Percentiles rank a stretch among this genome's conserved stretches.
phyloP scores from a whole-genome alignment of 176 grass and related monocot genomes.

The Triticum dicoccoides region DNA sequence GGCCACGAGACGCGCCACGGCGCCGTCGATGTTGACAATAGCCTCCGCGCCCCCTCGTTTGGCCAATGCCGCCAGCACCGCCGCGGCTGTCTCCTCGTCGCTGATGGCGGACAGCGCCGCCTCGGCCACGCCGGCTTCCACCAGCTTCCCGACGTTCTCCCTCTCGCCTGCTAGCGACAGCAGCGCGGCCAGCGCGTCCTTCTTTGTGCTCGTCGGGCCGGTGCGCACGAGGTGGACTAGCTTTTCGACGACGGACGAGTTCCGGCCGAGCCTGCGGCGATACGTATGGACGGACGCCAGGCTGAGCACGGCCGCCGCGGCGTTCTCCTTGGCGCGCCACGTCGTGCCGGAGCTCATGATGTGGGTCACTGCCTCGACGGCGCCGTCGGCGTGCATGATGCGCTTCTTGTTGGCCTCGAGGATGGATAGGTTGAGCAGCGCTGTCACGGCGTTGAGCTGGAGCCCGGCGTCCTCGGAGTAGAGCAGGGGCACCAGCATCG shows the following conservation, averaged over 20 bases:
- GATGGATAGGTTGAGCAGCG: constrained; percentile 86
- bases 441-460: constrained; percentile 86
- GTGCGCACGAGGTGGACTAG: constrained; percentile 43
- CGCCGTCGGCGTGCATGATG: constrained; percentile 93
- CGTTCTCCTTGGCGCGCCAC: constrained; percentile 90
- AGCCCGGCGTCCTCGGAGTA: constrained; percentile 62
- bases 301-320: constrained; percentile 73
- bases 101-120: constrained; percentile 45
- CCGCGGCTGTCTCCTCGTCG: constrained; percentile 66
- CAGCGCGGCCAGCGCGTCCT: constrained; percentile 74
- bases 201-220: constrained; percentile 66
- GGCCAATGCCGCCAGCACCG: constrained; percentile 63
- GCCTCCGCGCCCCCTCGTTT: constrained; percentile 87
- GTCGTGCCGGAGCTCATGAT: constrained; percentile 54
- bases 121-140: constrained; percentile 63
- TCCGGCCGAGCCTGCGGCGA: constrained; percentile 67
- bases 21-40: constrained; percentile 41
- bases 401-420: constrained; percentile 92
- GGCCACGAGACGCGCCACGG: constrained; percentile 50
- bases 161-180: constrained; percentile 74
- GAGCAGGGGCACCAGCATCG: constrained; percentile 73
- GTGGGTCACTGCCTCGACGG: constrained; percentile 51
- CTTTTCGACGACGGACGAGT: constrained; percentile 38
- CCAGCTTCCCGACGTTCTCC: constrained; percentile 68
- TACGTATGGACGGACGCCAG: constrained; percentile 70